phyloP scores from a whole-genome alignment of 306 rosid genomes.

The Prunus salicina region DNA sequence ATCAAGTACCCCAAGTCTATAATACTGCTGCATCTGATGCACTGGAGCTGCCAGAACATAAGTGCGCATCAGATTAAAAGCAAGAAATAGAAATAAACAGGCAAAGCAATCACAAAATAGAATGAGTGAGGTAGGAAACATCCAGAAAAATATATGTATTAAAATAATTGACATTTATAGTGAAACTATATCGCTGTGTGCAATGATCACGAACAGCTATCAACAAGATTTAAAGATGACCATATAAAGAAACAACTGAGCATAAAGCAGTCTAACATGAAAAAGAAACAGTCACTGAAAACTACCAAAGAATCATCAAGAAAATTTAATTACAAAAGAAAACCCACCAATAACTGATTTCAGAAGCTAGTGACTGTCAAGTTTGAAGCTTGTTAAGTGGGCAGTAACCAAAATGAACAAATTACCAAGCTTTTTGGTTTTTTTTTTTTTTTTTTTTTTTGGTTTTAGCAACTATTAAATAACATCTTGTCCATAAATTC shows the following conservation, averaged over 20 bases:
- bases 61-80: conserved; percentile 10
- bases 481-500: not conserved
- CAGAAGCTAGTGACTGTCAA: not conserved
- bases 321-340: not conserved
- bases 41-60: conserved; percentile 65
- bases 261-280: not conserved
- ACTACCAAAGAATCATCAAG: not conserved
- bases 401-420: not conserved
- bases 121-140: not conserved
- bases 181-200: not conserved
- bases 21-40: conserved; percentile 90
- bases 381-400: not conserved
- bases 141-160: not conserved
- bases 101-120: not conserved
- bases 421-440: not conserved
- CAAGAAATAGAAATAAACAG: not conserved
- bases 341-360: not conserved
- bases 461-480: not conserved
- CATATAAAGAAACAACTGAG: not conserved
- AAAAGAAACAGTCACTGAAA: not conserved
- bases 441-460: no score
- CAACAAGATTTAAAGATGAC: not conserved
- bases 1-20: conserved; percentile 73
- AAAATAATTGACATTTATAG: no score
- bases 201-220: not conserved